Base-by-base conservation (phyloP, 2,329 filamentous ascomycete genomes). In the Pleoardoris graminearum region DNA sequence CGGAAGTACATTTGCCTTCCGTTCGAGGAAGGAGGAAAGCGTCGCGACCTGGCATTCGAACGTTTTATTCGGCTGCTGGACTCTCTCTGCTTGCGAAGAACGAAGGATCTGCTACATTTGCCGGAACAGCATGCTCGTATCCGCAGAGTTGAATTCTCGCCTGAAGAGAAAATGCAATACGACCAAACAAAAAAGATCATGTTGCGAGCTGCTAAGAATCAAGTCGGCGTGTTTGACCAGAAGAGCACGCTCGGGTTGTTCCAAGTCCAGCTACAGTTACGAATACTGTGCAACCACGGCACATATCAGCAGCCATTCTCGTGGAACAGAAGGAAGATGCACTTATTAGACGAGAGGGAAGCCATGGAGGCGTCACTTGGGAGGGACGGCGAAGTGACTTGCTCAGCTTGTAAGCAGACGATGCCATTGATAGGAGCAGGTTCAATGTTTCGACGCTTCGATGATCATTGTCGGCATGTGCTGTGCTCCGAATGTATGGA, bases 201-300 rank as follows among this genome's bases (percentile, higher is more conserved):
- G 61, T 64, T 68, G 17, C 69, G 76, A 14, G 63, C 65, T 2
- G 68, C 80, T 12, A 59, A 63, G 7, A 71, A 79, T 23, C 68
- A 71, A n/a, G 69, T 71, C 5, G 69, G 68, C 0, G 63, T 71
- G 2, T 59, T 63, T 38, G 69, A 76, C 27, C 65, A 67, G 16
- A 70, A 65, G 32, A 69, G 66, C 48, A 73, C 70, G 12, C 76
- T 80, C 12, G 73, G 76, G 0, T 68, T 79, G 23, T 80, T 82
- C 50, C 78, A 81, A 41, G 63, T 73, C 0, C 70, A 77, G 10
- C 62, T 81, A 0, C 77, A 80, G 51, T 60, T 81, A 11, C 73
- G 79, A 0, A 75, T 80, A 5, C 54, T 81, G 1, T 80, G 79
- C 60, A 81, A 81, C 49, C 79, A 80, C 53, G 79, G 79, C 0